Evolutionary conservation across 345 rosid species (phyloP).

Genomic region (Noccaea caerulescens): DNA sequence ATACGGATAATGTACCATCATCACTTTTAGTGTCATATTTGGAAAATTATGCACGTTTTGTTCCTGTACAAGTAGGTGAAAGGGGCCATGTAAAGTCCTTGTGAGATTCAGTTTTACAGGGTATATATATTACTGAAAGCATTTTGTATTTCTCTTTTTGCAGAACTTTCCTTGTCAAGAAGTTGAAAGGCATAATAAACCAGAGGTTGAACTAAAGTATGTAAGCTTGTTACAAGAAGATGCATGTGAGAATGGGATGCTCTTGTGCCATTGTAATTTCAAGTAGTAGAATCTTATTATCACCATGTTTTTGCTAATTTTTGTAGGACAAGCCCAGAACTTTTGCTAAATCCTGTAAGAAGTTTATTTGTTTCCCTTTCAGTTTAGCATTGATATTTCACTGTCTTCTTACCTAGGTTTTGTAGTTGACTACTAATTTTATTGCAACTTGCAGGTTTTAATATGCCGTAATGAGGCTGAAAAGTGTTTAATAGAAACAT

Average conservation of each 20-base stretch:
- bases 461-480: conserved; percentile 97
- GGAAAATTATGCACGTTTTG: background rate
- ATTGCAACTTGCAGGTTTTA: conserved; percentile 61
- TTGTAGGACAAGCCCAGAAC: conserved; percentile 95
- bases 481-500: conserved; percentile 93
- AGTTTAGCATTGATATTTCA: conserved; percentile 13
- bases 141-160: conserved; percentile 33
- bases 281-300: conserved; percentile 32
- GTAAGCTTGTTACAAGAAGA: conserved; percentile 45
- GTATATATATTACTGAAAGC: conserved; percentile 29
- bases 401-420: conserved; percentile 11
- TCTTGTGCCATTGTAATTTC: conserved; percentile 23
- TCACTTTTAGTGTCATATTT: conserved; percentile 2
- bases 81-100: conserved; percentile 6
- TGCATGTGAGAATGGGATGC: conserved; percentile 39
- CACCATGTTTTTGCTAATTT: conserved; percentile 32
- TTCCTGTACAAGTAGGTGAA: conserved; percentile 14
- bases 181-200: conserved; percentile 99
- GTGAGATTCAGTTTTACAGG: conserved; percentile 18
- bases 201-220: conserved; percentile 98
- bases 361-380: conserved; percentile 27
- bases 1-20: conserved; percentile 2
- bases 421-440: conserved; percentile 7
- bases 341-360: conserved; percentile 91
- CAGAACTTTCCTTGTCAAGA: conserved; percentile 99